Percentiles rank a stretch among this genome's conserved stretches.
Evolutionary conservation across 306 rosid genomes (phyloP).

Genomic region (Prinsepia uniflora): DNA sequence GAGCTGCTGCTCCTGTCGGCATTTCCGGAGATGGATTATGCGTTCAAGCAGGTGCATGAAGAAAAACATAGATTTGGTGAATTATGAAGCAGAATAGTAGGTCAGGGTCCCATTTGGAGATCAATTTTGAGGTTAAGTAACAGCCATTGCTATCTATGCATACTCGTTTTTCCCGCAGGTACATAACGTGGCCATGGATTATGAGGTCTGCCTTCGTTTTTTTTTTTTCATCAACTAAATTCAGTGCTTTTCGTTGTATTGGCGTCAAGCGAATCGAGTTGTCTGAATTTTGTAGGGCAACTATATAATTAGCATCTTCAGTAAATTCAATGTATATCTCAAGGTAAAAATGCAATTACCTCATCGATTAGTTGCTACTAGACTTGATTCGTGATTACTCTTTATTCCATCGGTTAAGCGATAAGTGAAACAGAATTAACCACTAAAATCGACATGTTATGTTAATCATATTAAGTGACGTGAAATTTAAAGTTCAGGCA

Average conservation of each 20-base stretch:
- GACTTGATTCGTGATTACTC: background rate
- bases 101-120: background rate
- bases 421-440: too few species aligned
- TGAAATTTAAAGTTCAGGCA: too few species aligned
- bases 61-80: slow-evolving; percentile 72
- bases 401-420: too few species aligned
- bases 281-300: slow-evolving; percentile 26
- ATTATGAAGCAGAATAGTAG: slow-evolving; percentile 29
- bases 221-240: background rate
- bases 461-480: too few species aligned
- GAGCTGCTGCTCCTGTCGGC: slow-evolving; percentile 66
- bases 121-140: background rate
- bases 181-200: slow-evolving; percentile 19
- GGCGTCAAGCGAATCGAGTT: slow-evolving; percentile 1
- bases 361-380: background rate
- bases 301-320: slow-evolving; percentile 19
- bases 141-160: slow-evolving; percentile 3
- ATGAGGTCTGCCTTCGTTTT: slow-evolving; percentile 14
- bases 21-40: slow-evolving; percentile 73
- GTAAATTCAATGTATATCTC: slow-evolving; percentile 41
- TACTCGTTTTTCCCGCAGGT: background rate
- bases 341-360: slow-evolving; percentile 30
- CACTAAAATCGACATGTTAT: too few species aligned
- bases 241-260: background rate
- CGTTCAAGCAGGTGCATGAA: slow-evolving; percentile 73